These are phyloP conservation scores for Fusarium stilboides DNA, from an alignment of 2,329 filamentous ascomycete species.

Conservation along the genomic window DNA sequence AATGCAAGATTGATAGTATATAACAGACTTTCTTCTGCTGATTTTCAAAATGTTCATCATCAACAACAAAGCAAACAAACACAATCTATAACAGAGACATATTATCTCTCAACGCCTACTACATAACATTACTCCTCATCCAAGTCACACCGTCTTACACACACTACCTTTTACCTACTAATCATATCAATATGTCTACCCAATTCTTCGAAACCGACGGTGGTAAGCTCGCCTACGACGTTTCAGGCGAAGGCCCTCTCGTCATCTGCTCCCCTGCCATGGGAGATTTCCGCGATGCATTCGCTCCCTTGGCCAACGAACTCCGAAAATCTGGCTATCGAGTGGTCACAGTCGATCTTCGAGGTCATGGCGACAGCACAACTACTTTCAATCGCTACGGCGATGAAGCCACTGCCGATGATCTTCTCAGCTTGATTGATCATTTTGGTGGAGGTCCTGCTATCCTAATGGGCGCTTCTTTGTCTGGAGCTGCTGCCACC, in stretches of 20 bases:
- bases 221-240: conserved; percentile 32
- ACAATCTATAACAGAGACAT: not conserved
- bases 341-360: conserved; percentile 34
- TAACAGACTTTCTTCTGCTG: rapidly evolving
- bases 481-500: conserved; percentile 26
- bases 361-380: conserved; percentile 34
- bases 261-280: conserved; percentile 34
- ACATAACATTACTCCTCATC: too few species aligned
- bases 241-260: conserved; percentile 29
- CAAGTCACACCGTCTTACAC: not conserved
- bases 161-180: not conserved
- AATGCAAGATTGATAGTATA: not conserved
- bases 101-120: not conserved
- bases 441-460: conserved; percentile 23
- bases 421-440: conserved; percentile 24
- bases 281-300: conserved; percentile 39
- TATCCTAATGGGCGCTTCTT: conserved; percentile 16
- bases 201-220: conserved; percentile 35
- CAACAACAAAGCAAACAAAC: not conserved
- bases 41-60: rapidly evolving
- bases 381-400: conserved; percentile 27
- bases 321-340: conserved; percentile 21
- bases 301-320: conserved; percentile 11
- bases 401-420: conserved; percentile 27
- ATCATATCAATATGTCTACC: conserved; percentile 17